These are phyloP conservation scores for Scleroderma bovista DNA, from an alignment of 768 basidiomycete species.

Conservation along the genomic window DNA sequence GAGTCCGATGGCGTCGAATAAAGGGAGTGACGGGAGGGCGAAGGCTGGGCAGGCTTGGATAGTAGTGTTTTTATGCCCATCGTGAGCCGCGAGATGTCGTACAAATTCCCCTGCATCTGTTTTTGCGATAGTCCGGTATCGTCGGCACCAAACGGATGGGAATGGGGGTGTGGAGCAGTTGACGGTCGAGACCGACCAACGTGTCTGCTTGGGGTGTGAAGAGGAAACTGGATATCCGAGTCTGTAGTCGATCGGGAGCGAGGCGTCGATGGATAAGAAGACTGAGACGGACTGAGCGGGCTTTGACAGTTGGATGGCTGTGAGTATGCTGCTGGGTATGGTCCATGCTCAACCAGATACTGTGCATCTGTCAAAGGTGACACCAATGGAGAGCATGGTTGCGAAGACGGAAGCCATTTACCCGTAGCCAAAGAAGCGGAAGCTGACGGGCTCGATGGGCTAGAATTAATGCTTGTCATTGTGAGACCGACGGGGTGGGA, in stretches of 20 bases:
- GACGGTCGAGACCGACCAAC: constrained; percentile 8
- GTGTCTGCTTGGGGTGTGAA: background rate
- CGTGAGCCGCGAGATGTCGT: constrained; percentile 13
- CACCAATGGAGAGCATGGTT: constrained; percentile 23
- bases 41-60: constrained; percentile 25
- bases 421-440: constrained; percentile 20
- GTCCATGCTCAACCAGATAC: constrained; percentile 14
- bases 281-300: constrained; percentile 5
- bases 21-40: constrained; percentile 18
- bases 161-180: constrained; percentile 10
- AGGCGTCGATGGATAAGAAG: constrained; percentile 12
- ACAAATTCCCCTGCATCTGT: constrained; percentile 9
- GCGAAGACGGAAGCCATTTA: constrained; percentile 15
- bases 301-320: constrained; percentile 8
- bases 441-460: constrained; percentile 20
- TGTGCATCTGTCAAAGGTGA: constrained; percentile 10
- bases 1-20: constrained; percentile 14
- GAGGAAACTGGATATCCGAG: constrained; percentile 11
- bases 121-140: background rate
- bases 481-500: constrained; percentile 11
- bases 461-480: constrained; percentile 1
- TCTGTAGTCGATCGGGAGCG: constrained; percentile 15
- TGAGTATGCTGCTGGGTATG: constrained; percentile 4
- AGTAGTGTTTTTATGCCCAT: constrained; percentile 33
- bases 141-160: background rate